phyloP scores from a whole-genome alignment of 192 early-diverging fungal genomes.

The Coemansia sp. region DNA sequence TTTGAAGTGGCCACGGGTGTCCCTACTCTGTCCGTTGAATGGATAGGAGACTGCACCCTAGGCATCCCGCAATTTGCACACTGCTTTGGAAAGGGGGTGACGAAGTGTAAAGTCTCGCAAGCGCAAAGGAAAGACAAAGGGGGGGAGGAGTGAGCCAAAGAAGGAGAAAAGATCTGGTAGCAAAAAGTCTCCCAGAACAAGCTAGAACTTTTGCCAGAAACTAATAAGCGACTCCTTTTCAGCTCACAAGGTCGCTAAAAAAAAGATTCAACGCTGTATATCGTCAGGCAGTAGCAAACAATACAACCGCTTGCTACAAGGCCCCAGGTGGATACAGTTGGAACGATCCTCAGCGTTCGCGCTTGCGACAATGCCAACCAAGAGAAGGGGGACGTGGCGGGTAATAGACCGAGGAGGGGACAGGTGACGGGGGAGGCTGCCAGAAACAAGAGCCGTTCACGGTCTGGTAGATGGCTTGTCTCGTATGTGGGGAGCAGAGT shows the following conservation, averaged over 20 bases:
- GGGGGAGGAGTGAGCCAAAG: not conserved
- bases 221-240: not conserved
- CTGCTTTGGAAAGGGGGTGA: not conserved
- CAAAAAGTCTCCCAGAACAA: constrained; percentile 13
- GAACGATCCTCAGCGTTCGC: not conserved
- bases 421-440: not conserved
- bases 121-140: constrained; percentile 1
- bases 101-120: constrained; percentile 3
- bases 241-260: not conserved
- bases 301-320: not conserved
- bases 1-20: not conserved
- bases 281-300: not conserved
- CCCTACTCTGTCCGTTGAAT: not conserved
- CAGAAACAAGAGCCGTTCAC: not conserved
- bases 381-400: not conserved
- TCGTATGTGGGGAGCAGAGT: not conserved
- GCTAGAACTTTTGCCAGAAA: not conserved
- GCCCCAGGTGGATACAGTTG: not conserved
- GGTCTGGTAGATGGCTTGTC: not conserved
- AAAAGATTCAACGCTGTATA: not conserved
- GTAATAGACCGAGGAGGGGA: not conserved
- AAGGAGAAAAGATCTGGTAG: not conserved
- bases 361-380: not conserved
- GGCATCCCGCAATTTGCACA: not conserved
- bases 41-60: constrained; percentile 4